Evolutionary conservation across 2,329 filamentous ascomycete species (phyloP).

Genomic region (Penicillium palitans): DNA sequence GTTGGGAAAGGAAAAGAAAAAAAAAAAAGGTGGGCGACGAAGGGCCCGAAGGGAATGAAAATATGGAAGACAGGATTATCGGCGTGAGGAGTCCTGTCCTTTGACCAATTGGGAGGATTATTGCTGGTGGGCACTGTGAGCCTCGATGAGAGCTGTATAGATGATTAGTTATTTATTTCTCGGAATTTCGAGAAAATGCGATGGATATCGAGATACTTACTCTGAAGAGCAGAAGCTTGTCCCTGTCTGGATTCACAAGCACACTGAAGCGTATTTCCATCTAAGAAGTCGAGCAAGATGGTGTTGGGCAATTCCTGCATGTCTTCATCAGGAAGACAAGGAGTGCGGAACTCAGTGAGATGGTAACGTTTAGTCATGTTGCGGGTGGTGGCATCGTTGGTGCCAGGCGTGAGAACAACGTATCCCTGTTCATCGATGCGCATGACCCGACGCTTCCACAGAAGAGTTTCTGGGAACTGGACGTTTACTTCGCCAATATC

Average conservation of each 20-base stretch:
- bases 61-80: neutral
- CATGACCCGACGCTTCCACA: slow-evolving; percentile 94
- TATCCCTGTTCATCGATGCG: slow-evolving; percentile 81
- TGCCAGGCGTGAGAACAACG: slow-evolving; percentile 73
- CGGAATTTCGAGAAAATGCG: neutral
- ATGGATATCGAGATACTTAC: slow-evolving; percentile 49
- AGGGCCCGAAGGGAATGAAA: slow-evolving; percentile 5
- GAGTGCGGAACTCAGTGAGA: slow-evolving; percentile 76
- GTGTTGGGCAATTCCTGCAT: slow-evolving; percentile 91
- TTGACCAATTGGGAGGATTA: slow-evolving; percentile 5
- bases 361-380: slow-evolving; percentile 77
- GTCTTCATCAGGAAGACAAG: slow-evolving; percentile 84
- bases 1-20: slow-evolving; percentile 1
- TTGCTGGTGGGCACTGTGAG: slow-evolving; percentile 40
- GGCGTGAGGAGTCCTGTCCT: slow-evolving; percentile 10
- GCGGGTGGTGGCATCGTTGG: slow-evolving; percentile 59
- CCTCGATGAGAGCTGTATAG: slow-evolving; percentile 43
- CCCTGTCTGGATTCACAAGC: slow-evolving; percentile 60
- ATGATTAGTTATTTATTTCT: slow-evolving; percentile 16
- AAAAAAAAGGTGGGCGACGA: neutral
- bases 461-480: slow-evolving; percentile 90
- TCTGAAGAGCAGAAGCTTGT: slow-evolving; percentile 53
- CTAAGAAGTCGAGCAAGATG: slow-evolving; percentile 62
- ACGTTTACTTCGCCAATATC: slow-evolving; percentile 90
- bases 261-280: slow-evolving; percentile 63